Percentiles rank a stretch among this genome's conserved stretches.
These are phyloP conservation scores for Rhizopogon rudus DNA, from an alignment of 768 basidiomycete species.

Conservation along the genomic window DNA sequence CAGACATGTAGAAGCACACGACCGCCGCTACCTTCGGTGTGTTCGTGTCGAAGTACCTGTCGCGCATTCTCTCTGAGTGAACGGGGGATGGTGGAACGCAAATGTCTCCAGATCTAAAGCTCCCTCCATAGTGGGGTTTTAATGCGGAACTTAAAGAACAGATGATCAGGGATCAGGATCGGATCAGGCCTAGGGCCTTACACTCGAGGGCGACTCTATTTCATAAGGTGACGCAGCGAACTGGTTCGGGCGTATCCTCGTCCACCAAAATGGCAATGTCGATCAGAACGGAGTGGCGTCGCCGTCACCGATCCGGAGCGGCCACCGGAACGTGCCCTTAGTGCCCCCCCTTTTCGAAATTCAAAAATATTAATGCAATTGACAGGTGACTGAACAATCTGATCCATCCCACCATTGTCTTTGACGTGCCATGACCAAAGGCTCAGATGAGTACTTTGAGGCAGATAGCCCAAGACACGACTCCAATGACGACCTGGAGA, in stretches of 20 bases:
- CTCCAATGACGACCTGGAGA: slow-evolving; percentile 1
- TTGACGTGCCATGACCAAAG: slow-evolving; percentile 2
- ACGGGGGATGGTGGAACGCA: background rate
- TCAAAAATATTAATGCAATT: background rate
- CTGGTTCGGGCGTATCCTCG: background rate
- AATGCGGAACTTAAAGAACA: background rate
- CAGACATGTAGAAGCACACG: slow-evolving; percentile 72
- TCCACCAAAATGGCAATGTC: background rate
- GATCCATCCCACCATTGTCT: background rate
- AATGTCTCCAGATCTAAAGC: too few species aligned
- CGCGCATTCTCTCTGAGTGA: slow-evolving; percentile 7
- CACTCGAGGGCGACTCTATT: background rate
- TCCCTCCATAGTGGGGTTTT: background rate
- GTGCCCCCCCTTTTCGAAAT: background rate
- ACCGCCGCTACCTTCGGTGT: slow-evolving; percentile 60
- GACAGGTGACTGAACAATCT: background rate
- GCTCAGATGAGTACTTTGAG: slow-evolving; percentile 2
- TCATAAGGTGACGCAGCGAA: background rate
- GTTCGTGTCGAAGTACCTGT: slow-evolving; percentile 24
- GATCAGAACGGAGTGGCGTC: slow-evolving; percentile 2
- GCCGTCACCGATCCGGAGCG: background rate
- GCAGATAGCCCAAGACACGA: background rate
- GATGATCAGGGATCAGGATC: background rate
- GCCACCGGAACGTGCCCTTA: background rate
- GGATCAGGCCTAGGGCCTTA: too few species aligned